Evolutionary conservation across 495 filamentous ascomycete species (phyloP), one percentile per base, ranked within the genome.

Genomic region (Aspergillus cavernicola): DNA sequence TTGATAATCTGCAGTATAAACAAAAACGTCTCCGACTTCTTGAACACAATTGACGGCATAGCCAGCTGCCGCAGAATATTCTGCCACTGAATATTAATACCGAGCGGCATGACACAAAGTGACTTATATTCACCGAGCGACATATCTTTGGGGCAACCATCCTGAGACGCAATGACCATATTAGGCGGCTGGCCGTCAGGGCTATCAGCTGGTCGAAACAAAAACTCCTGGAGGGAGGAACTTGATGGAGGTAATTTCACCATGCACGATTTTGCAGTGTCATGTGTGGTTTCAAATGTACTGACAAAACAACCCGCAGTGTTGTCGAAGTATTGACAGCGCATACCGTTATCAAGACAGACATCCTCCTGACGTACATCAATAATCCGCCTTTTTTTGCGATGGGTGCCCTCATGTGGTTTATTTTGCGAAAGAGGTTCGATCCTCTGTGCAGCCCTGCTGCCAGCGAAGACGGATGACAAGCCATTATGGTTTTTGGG

Each of bases 51-150:
- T 8, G 63, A 66, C 2, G 74, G 75, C 4, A 65, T 60, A 1
- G 58, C 56, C n/a, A 86, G 62, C 54, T 85, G 75, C 13, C 71
- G 54, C 0, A 80, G 60, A 13, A 85, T 73, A 42, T 84, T 84
- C 26, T 73, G 58, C 77, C 79, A 81, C 40, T 84, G 80, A 20
- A 84, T 62, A 0, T 63, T 56, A 22, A 71, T 52, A 1, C 80
- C 80, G 0, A 74, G 59, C 2, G 79, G 70, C 22, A 84, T 57
- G 9, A 66, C 57, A 6, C 70, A 67, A 24, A 85, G 69, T 0
- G 76, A 65, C 29, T 71, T 71, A 56, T 72, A 83, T 37, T 84
- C 80, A 6, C 73, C 73, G 1, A 83, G 53, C 0, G 74, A 66
- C 52, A 83, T 66, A 26, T 66, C 20, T 0, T 23, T 11, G 0